These are phyloP conservation scores for Trichoderma asperelloides DNA, from an alignment of 495 filamentous ascomycete genomes.

Conservation along the genomic window DNA sequence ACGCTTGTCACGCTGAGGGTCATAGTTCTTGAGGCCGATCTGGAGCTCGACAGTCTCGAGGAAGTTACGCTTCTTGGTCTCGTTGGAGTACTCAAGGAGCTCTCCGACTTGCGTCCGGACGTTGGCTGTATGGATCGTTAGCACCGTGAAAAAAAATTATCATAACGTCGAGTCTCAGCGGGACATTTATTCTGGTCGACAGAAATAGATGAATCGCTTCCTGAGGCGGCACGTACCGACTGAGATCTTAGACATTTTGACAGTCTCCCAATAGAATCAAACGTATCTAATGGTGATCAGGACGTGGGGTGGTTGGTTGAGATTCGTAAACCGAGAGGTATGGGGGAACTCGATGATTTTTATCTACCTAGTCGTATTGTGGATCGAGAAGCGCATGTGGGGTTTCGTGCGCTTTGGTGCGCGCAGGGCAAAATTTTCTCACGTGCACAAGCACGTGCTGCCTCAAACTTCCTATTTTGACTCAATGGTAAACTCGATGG, in stretches of 20 bases:
- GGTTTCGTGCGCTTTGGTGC: not conserved
- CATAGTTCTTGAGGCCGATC: slow-evolving; percentile 99
- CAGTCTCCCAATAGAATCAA: slow-evolving; percentile 55
- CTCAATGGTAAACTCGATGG: not conserved
- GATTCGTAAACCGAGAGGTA: not conserved
- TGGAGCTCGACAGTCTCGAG: slow-evolving; percentile 88
- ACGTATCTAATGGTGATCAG: slow-evolving; percentile 58
- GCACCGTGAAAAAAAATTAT: not conserved
- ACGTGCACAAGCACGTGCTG: slow-evolving; percentile 4
- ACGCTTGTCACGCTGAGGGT: slow-evolving; percentile 99
- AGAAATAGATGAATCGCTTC: not conserved
- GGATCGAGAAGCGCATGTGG: not conserved
- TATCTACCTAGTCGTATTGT: not conserved
- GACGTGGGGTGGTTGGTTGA: slow-evolving; percentile 25
- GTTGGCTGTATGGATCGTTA: slow-evolving; percentile 55
- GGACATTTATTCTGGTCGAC: not conserved
- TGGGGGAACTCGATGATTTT: slow-evolving; percentile 2
- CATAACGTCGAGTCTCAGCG: slow-evolving; percentile 19
- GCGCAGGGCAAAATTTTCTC: slow-evolving; percentile 12
- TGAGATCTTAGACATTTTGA: slow-evolving; percentile 79
- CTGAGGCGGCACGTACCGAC: slow-evolving; percentile 51
- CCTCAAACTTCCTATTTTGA: not conserved
- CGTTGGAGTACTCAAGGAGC: slow-evolving; percentile 85
- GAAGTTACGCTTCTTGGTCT: slow-evolving; percentile 99
- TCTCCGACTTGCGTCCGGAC: slow-evolving; percentile 88